These are phyloP conservation scores for Penicillium dipodomyicola DNA, from an alignment of 495 filamentous ascomycete species.

Conservation along the genomic window DNA sequence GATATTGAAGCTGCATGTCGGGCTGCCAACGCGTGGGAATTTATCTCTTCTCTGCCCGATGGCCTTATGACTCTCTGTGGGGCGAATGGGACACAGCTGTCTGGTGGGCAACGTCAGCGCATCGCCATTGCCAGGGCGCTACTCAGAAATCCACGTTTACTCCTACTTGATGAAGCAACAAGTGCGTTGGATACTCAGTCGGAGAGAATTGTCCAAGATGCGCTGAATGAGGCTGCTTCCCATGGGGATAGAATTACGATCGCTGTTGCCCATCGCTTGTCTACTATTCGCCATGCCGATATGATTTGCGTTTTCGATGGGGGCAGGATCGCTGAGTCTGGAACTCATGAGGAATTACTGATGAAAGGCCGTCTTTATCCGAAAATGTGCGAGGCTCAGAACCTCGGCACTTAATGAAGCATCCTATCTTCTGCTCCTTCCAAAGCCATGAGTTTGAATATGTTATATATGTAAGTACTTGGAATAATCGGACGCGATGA, in stretches of 20 bases:
- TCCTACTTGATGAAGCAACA: constrained; percentile 60
- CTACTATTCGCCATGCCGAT: constrained; percentile 79
- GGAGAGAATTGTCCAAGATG: constrained; percentile 39
- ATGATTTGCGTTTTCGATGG: constrained; percentile 83
- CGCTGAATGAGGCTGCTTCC: constrained; percentile 36
- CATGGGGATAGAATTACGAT: constrained; percentile 34
- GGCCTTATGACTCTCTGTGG: constrained; percentile 29
- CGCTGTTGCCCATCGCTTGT: constrained; percentile 56
- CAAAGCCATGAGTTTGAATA: background rate
- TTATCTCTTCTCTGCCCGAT: constrained; percentile 35
- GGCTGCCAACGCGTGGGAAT: constrained; percentile 34
- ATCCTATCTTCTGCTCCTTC: background rate
- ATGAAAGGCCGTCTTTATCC: background rate
- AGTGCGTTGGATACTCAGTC: constrained; percentile 54
- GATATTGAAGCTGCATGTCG: constrained; percentile 28
- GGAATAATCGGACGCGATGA: background rate
- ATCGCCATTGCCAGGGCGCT: constrained; percentile 53
- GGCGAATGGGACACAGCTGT: constrained; percentile 21
- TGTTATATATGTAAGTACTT: background rate
- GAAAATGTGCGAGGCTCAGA: constrained; percentile 15
- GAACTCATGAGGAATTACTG: constrained; percentile 51
- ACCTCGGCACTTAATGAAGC: constrained; percentile 3
- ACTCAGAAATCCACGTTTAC: constrained; percentile 41
- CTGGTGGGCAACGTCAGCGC: constrained; percentile 50
- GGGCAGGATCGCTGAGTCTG: constrained; percentile 74